These are phyloP conservation scores for Mycena chlorophos DNA, from an alignment of 768 basidiomycete species.

Conservation along the genomic window DNA sequence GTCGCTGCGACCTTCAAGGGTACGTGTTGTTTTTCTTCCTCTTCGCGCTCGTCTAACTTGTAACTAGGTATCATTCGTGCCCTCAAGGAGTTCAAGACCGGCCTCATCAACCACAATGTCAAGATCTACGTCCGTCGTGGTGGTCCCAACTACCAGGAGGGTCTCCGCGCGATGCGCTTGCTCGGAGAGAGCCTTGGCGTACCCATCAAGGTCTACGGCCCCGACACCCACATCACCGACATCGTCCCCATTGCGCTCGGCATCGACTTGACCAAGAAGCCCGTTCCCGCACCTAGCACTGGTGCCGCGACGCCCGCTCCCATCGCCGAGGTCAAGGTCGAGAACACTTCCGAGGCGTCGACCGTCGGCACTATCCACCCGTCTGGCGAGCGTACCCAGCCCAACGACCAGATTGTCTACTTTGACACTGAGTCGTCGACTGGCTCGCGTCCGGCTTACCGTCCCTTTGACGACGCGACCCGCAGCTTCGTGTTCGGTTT, in stretches of 20 bases:
- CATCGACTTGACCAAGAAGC: slow-evolving; percentile 55
- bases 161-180: slow-evolving; percentile 95
- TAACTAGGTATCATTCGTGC: slow-evolving; percentile 78
- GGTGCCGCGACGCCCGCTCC: slow-evolving; percentile 49
- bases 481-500: slow-evolving; percentile 98
- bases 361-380: slow-evolving; percentile 72
- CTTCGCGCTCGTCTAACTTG: neutral
- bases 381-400: slow-evolving; percentile 78
- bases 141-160: slow-evolving; percentile 98
- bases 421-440: slow-evolving; percentile 60
- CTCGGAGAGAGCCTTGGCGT: slow-evolving; percentile 97
- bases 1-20: slow-evolving; percentile 99
- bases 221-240: slow-evolving; percentile 97
- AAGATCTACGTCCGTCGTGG: slow-evolving; percentile 97
- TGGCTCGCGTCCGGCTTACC: slow-evolving; percentile 68
- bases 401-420: slow-evolving; percentile 86
- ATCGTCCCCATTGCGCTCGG: slow-evolving; percentile 99
- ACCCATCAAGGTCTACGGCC: slow-evolving; percentile 95
- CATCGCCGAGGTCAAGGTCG: slow-evolving; percentile 32
- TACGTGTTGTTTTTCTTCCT: neutral
- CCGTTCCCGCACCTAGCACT: slow-evolving; percentile 42
- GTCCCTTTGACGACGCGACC: slow-evolving; percentile 92
- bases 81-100: slow-evolving; percentile 87
- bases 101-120: slow-evolving; percentile 80
- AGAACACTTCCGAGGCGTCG: slow-evolving; percentile 41